phyloP scores from a whole-genome alignment of 2,329 filamentous ascomycete genomes.

The Phaeophleospora eucalypticola region DNA sequence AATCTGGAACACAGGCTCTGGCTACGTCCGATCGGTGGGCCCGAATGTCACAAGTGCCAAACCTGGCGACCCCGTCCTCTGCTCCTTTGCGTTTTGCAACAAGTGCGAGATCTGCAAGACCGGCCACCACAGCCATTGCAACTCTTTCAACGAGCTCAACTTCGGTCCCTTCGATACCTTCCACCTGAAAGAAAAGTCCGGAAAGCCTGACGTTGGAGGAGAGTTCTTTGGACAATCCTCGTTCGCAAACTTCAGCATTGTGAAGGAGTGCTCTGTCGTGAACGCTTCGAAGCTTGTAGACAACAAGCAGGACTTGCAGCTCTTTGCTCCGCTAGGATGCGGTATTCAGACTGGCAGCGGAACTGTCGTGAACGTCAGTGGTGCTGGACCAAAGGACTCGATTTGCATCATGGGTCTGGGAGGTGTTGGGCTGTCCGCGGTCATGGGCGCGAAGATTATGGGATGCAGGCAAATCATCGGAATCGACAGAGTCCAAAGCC shows the following conservation, averaged over 20 bases:
- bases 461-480: slow-evolving; percentile 40
- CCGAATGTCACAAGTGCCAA: slow-evolving; percentile 39
- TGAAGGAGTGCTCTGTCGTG: slow-evolving; percentile 38
- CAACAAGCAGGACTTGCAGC: slow-evolving; percentile 39
- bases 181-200: slow-evolving; percentile 16
- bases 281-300: slow-evolving; percentile 40
- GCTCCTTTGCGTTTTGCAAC: slow-evolving; percentile 48
- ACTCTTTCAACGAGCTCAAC: slow-evolving; percentile 47
- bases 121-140: slow-evolving; percentile 47
- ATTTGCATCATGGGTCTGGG: slow-evolving; percentile 45
- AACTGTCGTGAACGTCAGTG: slow-evolving; percentile 39
- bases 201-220: slow-evolving; percentile 33
- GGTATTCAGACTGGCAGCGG: slow-evolving; percentile 46
- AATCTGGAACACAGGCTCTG: slow-evolving; percentile 35
- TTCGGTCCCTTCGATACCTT: slow-evolving; percentile 33
- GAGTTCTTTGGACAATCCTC: slow-evolving; percentile 50
- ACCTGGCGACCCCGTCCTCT: slow-evolving; percentile 45
- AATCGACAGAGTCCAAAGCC: slow-evolving; percentile 36
- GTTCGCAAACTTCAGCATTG: slow-evolving; percentile 40
- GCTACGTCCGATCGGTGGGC: slow-evolving; percentile 47
- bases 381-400: slow-evolving; percentile 35
- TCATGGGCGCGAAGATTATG: slow-evolving; percentile 48
- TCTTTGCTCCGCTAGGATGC: slow-evolving; percentile 45
- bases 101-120: slow-evolving; percentile 47
- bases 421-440: slow-evolving; percentile 45